Percentiles rank a stretch among this genome's conserved stretches.
These are phyloP conservation scores for Calonectria hongkongensis DNA, from an alignment of 2,329 filamentous ascomycete genomes.

Conservation along the genomic window DNA sequence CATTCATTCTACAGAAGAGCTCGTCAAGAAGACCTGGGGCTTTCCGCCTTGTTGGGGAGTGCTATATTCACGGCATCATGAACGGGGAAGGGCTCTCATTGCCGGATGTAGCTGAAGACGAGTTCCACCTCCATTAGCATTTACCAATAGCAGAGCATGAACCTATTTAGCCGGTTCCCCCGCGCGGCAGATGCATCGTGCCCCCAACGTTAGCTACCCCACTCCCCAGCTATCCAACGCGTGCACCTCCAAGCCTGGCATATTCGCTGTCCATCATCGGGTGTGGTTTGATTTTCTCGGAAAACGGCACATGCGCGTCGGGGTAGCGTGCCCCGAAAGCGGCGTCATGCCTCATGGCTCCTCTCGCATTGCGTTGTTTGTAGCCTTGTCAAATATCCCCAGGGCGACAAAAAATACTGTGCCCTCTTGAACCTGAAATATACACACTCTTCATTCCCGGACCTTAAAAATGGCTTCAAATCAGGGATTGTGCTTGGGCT, in stretches of 20 bases:
- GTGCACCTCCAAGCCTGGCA: slow-evolving; percentile 16
- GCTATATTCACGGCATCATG: not conserved
- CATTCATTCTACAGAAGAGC: not conserved
- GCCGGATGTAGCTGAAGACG: not conserved
- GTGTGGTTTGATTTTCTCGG: slow-evolving; percentile 17
- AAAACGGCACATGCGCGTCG: slow-evolving; percentile 16
- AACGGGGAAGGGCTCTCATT: no score
- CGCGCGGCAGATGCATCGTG: slow-evolving; percentile 16
- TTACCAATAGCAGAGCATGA: not conserved
- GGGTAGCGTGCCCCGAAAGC: slow-evolving; percentile 23
- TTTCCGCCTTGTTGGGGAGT: not conserved
- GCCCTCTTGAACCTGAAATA: not conserved
- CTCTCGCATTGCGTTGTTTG: not conserved
- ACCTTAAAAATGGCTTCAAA: slow-evolving; percentile 46
- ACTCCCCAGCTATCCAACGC: slow-evolving; percentile 16
- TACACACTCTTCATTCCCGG: not conserved
- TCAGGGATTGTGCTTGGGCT: slow-evolving; percentile 65
- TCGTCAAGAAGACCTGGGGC: not conserved
- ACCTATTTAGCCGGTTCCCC: slow-evolving; percentile 21
- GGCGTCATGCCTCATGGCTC: not conserved
- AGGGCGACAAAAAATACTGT: no score
- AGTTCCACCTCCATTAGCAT: not conserved
- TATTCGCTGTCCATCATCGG: slow-evolving; percentile 19
- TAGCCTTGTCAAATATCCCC: not conserved
- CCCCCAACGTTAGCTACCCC: slow-evolving; percentile 14